These are phyloP conservation scores for Gossypium aridum DNA, from an alignment of 441 rosid genomes.

Conservation along the genomic window DNA sequence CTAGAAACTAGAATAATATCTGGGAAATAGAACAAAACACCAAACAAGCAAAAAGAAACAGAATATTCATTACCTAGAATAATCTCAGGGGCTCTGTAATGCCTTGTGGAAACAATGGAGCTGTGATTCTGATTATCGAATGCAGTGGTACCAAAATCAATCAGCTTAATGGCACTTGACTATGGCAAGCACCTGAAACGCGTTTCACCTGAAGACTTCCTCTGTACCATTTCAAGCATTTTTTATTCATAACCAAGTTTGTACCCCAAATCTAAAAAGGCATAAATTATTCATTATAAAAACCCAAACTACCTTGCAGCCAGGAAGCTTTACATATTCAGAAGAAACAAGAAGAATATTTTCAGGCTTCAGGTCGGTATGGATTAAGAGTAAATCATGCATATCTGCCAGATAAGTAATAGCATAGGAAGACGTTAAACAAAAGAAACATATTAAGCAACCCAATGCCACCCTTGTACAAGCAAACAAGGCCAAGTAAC, in stretches of 20 bases:
- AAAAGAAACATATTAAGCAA: constrained; percentile 1
- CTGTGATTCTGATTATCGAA: constrained; percentile 69
- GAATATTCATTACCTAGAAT: constrained; percentile 52
- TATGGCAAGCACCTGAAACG: constrained; percentile 78
- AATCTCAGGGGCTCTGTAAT: constrained; percentile 89
- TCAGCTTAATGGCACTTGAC: constrained; percentile 91
- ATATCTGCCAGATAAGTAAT: constrained; percentile 45
- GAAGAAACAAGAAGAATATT: constrained; percentile 79
- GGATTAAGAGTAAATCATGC: constrained; percentile 75
- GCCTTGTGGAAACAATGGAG: constrained; percentile 80
- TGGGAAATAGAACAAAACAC: constrained; percentile 8
- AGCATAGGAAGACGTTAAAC: constrained; percentile 21
- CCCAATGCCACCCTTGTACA: constrained; percentile 17
- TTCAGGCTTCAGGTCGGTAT: constrained; percentile 90
- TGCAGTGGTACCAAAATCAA: constrained; percentile 89
- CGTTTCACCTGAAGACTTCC: constrained; percentile 51
- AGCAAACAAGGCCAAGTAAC: constrained; percentile 24
- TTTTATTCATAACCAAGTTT: constrained; percentile 14
- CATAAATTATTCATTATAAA: constrained; percentile 17
- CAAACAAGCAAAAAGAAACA: constrained; percentile 18
- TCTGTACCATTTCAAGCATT: constrained; percentile 58
- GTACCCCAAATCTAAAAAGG: constrained; percentile 25
- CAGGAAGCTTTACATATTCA: constrained; percentile 62
- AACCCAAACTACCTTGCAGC: constrained; percentile 52
- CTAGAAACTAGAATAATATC: background rate